These are phyloP conservation scores for Candida loeiensis DNA, from an alignment of 805 yeast species.

Conservation along the genomic window DNA sequence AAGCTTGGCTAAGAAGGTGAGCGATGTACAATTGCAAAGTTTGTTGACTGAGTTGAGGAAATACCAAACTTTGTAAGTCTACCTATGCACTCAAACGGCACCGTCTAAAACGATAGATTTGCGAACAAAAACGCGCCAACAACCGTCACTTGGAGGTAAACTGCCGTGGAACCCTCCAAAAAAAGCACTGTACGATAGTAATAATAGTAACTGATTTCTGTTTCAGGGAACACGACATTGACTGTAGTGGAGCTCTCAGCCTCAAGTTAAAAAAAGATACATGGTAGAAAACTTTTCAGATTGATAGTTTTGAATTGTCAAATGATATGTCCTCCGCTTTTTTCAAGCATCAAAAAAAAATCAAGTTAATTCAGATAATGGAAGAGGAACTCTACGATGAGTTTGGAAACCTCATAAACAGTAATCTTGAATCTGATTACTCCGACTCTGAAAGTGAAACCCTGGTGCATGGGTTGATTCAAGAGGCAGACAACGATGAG, in stretches of 20 bases:
- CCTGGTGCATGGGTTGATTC: constrained; percentile 11
- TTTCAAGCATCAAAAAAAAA: background rate
- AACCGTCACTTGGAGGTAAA: too few relatives aligned
- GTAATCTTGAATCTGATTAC: constrained; percentile 41
- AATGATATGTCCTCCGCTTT: background rate
- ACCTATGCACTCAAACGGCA: background rate
- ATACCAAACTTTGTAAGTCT: constrained; percentile 37
- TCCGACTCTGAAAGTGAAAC: constrained; percentile 3
- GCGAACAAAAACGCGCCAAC: background rate
- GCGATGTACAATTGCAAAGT: constrained; percentile 83
- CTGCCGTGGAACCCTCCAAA: too few relatives aligned
- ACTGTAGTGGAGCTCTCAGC: too few relatives aligned
- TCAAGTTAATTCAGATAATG: constrained; percentile 25
- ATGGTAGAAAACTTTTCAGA: too few relatives aligned
- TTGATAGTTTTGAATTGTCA: too few relatives aligned
- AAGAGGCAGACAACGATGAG: constrained; percentile 10
- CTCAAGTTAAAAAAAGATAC: too few relatives aligned
- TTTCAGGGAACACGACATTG: too few relatives aligned
- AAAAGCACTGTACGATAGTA: constrained; percentile 3
- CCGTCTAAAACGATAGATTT: background rate
- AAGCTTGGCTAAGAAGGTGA: constrained; percentile 73
- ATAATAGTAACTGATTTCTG: too few relatives aligned
- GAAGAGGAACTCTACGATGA: constrained; percentile 66
- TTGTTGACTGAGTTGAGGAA: constrained; percentile 81
- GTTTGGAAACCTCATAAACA: constrained; percentile 68